Conservation (phyloP, 2,329 filamentous ascomycete genomes). For the Alternaria incomplexa region DNA sequence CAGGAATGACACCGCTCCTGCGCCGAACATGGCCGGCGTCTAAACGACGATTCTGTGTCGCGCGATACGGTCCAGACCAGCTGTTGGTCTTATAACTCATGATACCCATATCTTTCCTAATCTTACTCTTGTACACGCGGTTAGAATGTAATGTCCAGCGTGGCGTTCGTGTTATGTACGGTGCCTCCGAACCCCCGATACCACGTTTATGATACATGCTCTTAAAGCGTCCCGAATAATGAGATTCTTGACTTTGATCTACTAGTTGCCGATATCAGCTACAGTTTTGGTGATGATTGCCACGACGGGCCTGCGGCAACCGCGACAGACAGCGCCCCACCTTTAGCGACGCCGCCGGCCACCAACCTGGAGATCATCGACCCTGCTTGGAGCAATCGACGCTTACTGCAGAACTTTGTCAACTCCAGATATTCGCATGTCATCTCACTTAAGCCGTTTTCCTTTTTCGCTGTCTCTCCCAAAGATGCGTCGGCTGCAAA, state of each 20-base stretch:
- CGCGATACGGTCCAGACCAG: neutral
- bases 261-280: neutral
- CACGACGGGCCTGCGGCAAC: neutral
- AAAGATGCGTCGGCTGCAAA: too few species aligned
- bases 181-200: neutral
- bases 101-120: conserved; percentile 10
- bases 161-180: conserved; percentile 2
- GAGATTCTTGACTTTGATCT: neutral
- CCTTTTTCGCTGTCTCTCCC: neutral
- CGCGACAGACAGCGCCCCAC: neutral
- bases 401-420: neutral
- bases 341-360: neutral
- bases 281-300: neutral
- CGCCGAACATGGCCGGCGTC: conserved; percentile 49
- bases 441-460: neutral
- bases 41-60: conserved; percentile 18
- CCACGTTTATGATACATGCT: neutral
- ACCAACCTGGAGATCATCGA: neutral
- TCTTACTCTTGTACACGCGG: neutral
- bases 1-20: conserved; percentile 37
- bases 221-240: neutral
- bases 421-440: neutral
- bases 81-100: neutral
- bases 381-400: neutral
- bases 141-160: conserved; percentile 8